A percentile compares a stretch with the other conserved stretches of the same genome.
phyloP scores from a whole-genome alignment of 352 stramenopile genomes.

The Phytophthora capsici region DNA sequence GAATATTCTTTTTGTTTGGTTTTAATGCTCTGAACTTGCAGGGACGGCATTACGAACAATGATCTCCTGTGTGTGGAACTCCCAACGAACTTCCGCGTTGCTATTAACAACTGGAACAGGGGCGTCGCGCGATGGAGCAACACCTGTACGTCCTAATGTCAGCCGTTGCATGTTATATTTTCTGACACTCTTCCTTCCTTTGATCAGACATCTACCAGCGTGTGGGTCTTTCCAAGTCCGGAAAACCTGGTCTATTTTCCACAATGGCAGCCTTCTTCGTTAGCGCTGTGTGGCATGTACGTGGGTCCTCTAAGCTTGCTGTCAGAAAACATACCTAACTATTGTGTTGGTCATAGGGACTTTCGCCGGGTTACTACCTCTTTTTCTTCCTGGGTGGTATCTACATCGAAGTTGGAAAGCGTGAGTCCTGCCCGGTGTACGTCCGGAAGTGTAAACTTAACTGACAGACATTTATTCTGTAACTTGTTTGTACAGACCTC shows the following conservation, averaged over 20 bases:
- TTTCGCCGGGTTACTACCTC: conserved; percentile 88
- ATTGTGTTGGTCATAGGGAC: conserved; percentile 51
- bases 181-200: background rate
- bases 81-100: conserved; percentile 85
- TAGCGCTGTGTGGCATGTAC: conserved; percentile 86
- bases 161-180: background rate
- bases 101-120: conserved; percentile 92
- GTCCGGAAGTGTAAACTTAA: background rate
- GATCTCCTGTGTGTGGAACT: conserved; percentile 86
- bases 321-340: conserved; percentile 9
- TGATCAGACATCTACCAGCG: conserved; percentile 85
- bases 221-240: conserved; percentile 79
- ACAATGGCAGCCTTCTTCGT: conserved; percentile 85
- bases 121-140: conserved; percentile 88
- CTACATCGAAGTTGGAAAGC: conserved; percentile 89
- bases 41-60: conserved; percentile 89
- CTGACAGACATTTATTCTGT: background rate
- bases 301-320: conserved; percentile 8
- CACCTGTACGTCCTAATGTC: conserved; percentile 58
- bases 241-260: conserved; percentile 72
- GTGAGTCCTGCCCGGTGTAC: conserved; percentile 34
- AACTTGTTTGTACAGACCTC: conserved; percentile 55
- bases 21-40: conserved; percentile 13
- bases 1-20: background rate
- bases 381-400: conserved; percentile 88